Percentiles rank a stretch among this genome's conserved stretches.
Conservation (phyloP, 345 rosid species). For the Jatropha curcas region DNA sequence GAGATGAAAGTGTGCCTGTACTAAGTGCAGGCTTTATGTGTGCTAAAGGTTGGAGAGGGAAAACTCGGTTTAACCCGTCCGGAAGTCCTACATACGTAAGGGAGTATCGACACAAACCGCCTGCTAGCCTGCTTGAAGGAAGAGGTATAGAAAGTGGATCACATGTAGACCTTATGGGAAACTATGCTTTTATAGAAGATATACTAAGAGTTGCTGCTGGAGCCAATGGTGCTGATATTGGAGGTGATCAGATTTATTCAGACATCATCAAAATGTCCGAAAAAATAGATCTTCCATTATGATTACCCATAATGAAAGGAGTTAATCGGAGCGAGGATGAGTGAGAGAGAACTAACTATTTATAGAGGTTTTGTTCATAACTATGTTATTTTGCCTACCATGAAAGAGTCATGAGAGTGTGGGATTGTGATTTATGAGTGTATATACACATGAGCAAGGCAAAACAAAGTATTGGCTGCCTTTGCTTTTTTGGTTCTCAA, state of each 20-base stretch:
- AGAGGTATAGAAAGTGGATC: slow-evolving; percentile 59
- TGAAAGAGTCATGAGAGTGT: background rate
- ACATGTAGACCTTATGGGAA: slow-evolving; percentile 73
- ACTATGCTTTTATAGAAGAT: slow-evolving; percentile 64
- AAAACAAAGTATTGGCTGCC: background rate
- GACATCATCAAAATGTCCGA: slow-evolving; percentile 54
- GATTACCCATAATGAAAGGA: background rate
- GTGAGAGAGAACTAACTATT: slow-evolving; percentile 16
- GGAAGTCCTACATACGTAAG: slow-evolving; percentile 44
- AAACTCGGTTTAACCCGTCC: slow-evolving; percentile 67
- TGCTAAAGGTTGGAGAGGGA: slow-evolving; percentile 72
- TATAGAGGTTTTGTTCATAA: slow-evolving; percentile 14
- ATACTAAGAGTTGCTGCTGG: slow-evolving; percentile 61
- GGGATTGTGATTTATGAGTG: background rate
- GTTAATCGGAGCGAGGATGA: background rate
- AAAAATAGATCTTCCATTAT: slow-evolving; percentile 45
- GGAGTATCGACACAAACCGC: slow-evolving; percentile 62
- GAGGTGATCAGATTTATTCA: slow-evolving; percentile 59
- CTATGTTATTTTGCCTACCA: background rate
- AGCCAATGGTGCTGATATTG: slow-evolving; percentile 53
- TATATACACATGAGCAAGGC: no score
- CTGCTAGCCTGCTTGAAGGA: slow-evolving; percentile 53
- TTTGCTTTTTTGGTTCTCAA: background rate
- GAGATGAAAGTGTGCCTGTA: slow-evolving; percentile 65
- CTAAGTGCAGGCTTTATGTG: slow-evolving; percentile 76